Conservation (phyloP, 257 asterid species). For the Capsicum baccatum region DNA sequence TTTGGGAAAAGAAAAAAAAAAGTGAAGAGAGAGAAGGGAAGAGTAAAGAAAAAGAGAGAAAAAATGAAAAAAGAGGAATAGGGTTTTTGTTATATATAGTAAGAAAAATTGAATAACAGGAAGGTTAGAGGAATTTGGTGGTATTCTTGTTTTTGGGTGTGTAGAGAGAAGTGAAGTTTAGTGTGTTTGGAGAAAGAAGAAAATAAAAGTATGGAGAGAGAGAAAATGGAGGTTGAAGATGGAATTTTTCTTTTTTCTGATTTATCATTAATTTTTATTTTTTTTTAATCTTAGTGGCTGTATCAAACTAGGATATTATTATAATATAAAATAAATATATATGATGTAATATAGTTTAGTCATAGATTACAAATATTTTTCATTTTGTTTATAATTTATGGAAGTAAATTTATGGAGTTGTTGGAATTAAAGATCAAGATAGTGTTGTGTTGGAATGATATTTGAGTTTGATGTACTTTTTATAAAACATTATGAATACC, state of each 20-base stretch:
- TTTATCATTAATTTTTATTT: too few relatives aligned
- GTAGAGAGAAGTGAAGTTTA: background rate
- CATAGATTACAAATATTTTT: too few relatives aligned
- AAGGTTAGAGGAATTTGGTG: conserved; percentile 25
- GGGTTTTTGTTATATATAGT: conserved; percentile 24
- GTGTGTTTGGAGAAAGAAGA: background rate
- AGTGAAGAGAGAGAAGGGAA: background rate
- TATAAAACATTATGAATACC: too few relatives aligned
- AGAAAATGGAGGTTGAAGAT: background rate
- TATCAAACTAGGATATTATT: too few relatives aligned
- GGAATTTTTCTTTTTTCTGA: background rate
- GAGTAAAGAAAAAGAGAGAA: background rate
- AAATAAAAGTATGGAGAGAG: background rate
- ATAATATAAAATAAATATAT: too few relatives aligned
- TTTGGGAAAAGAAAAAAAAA: background rate
- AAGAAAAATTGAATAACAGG: background rate
- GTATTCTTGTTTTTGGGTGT: conserved; percentile 18
- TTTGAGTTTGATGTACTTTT: too few relatives aligned
- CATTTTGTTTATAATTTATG: too few relatives aligned
- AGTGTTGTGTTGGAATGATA: too few relatives aligned
- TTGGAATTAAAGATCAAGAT: too few relatives aligned
- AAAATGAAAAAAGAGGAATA: background rate
- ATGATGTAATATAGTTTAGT: too few relatives aligned
- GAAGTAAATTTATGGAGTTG: too few relatives aligned
- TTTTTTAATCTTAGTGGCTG: too few relatives aligned